phyloP scores from a whole-genome alignment of 2,329 filamentous ascomycete genomes.

The Trichoderma arundinaceum region DNA sequence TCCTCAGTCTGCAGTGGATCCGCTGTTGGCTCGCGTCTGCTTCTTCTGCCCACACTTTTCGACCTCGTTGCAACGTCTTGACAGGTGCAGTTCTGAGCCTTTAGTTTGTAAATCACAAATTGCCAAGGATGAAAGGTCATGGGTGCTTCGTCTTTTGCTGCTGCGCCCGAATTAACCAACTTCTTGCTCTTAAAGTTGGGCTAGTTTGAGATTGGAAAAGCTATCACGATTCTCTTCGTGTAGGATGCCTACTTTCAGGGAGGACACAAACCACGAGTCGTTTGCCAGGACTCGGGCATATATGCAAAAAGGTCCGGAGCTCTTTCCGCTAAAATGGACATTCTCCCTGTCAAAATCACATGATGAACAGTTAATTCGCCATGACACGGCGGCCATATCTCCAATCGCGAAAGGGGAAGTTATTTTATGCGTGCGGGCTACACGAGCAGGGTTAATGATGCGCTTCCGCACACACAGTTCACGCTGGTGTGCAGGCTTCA shows the following conservation, averaged over 20 bases:
- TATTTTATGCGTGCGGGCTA: background rate
- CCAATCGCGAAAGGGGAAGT: slow-evolving; percentile 18
- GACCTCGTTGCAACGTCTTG: slow-evolving; percentile 10
- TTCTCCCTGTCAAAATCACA: background rate
- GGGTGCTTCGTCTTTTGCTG: background rate
- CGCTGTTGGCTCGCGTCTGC: background rate
- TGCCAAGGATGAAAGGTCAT: slow-evolving; percentile 1
- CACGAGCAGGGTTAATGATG: background rate
- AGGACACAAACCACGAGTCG: too few relatives aligned
- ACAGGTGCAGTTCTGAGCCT: slow-evolving; percentile 1
- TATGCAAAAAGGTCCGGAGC: background rate
- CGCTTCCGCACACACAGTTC: background rate
- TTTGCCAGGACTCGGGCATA: background rate
- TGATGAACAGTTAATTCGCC: background rate
- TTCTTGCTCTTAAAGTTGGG: too few relatives aligned
- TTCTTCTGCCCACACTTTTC: background rate
- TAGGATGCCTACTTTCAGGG: too few relatives aligned
- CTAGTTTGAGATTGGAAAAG: too few relatives aligned
- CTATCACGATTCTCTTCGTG: too few relatives aligned
- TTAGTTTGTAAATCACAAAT: background rate
- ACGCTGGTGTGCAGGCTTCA: background rate
- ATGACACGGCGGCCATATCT: background rate
- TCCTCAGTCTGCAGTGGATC: slow-evolving; percentile 10
- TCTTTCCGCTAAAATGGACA: background rate
- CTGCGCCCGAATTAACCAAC: too few relatives aligned